Percentiles rank a stretch among this genome's conserved stretches.
These are phyloP conservation scores for Rhododendron simsii DNA, from an alignment of 148 eudicot species.

Conservation along the genomic window DNA sequence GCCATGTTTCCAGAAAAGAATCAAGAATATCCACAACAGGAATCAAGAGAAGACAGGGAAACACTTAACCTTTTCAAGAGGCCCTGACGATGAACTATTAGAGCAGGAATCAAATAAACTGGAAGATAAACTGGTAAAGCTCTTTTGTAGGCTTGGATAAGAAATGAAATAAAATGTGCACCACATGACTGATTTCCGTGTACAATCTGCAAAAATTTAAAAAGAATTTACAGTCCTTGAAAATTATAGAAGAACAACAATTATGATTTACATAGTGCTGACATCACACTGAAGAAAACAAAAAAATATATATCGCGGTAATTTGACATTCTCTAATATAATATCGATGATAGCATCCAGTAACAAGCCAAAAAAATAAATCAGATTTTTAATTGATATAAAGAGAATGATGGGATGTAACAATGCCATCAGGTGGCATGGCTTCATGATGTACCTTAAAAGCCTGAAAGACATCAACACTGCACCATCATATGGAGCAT, in stretches of 20 bases:
- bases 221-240: neutral
- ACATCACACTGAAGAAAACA: neutral
- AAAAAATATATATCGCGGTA: neutral
- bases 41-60: neutral
- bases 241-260: neutral
- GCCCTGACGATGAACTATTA: constrained; percentile 91
- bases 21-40: neutral
- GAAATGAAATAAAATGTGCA: constrained; percentile 63
- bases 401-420: neutral
- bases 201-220: constrained; percentile 53
- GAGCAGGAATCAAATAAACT: constrained; percentile 91
- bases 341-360: neutral
- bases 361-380: neutral
- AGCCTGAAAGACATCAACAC: neutral
- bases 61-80: constrained; percentile 53
- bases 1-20: neutral
- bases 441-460: neutral
- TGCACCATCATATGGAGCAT: neutral
- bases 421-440: neutral
- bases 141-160: constrained; percentile 89
- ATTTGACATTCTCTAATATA: neutral
- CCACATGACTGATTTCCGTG: constrained; percentile 86
- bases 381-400: neutral
- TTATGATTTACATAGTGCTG: neutral
- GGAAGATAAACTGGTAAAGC: constrained; percentile 97